Percentiles rank a stretch among this genome's conserved stretches.
Evolutionary conservation across 768 basidiomycete species (phyloP).

Genomic region (Stropharia rugosoannulata): DNA sequence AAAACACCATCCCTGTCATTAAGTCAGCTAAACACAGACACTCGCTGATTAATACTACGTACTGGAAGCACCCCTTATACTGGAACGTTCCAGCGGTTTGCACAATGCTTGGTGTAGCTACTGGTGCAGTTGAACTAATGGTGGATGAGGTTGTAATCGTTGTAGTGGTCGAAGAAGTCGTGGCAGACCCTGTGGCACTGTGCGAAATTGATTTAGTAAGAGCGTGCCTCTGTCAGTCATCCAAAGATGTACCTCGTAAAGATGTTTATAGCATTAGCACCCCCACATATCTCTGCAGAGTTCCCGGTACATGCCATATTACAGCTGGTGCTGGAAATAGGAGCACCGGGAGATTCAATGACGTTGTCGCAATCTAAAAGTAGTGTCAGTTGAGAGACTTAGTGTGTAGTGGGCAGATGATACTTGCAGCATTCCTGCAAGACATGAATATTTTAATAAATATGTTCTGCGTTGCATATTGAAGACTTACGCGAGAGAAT

Average conservation of each 20-base stretch:
- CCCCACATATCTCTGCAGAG: slow-evolving; percentile 55
- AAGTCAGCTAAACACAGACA: not conserved
- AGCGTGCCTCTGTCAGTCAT: not conserved
- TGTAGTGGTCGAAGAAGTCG: not conserved
- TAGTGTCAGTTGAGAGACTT: not conserved
- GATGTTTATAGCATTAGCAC: slow-evolving; percentile 29
- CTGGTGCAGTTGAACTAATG: not conserved
- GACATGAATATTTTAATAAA: not conserved
- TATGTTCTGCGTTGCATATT: not conserved
- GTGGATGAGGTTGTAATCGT: not conserved
- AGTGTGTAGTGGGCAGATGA: not conserved
- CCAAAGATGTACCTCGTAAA: slow-evolving; percentile 3
- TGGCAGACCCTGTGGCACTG: not conserved
- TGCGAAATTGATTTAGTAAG: not conserved
- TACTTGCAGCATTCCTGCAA: slow-evolving; percentile 24
- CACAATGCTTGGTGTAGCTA: slow-evolving; percentile 8
- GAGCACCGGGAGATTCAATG: slow-evolving; percentile 36
- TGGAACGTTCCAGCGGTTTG: slow-evolving; percentile 10
- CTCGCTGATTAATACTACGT: not conserved
- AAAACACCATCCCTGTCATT: slow-evolving; percentile 9
- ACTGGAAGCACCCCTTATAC: slow-evolving; percentile 16
- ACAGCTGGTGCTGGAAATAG: slow-evolving; percentile 43
- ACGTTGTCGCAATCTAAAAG: slow-evolving; percentile 60
- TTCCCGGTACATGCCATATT: slow-evolving; percentile 59
- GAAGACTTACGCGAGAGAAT: slow-evolving; percentile 10